These are phyloP conservation scores for Beauveria varroae DNA, from an alignment of 2,329 filamentous ascomycete species.

Conservation along the genomic window DNA sequence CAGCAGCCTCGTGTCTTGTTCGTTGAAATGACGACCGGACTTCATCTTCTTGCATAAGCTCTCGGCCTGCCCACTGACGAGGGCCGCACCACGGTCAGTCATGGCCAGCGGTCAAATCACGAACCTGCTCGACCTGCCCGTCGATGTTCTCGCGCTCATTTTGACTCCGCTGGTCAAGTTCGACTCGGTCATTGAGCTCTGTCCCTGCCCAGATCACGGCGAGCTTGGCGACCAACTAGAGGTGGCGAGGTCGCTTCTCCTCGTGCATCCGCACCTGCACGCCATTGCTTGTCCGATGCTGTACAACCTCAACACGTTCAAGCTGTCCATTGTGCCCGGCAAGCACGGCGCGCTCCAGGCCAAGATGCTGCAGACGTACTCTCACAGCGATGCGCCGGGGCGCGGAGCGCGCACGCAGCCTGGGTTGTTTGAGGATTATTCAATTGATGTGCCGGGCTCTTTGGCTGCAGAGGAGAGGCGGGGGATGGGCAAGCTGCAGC, in stretches of 20 bases:
- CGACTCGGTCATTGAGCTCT: conserved; percentile 19
- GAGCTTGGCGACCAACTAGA: conserved; percentile 12
- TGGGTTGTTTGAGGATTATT: conserved; percentile 1
- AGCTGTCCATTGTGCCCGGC: conserved; percentile 20
- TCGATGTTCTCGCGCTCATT: conserved; percentile 26
- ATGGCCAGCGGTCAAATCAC: conserved; percentile 7
- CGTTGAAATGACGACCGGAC: neutral
- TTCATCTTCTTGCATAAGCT: no score
- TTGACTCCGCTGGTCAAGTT: conserved; percentile 22
- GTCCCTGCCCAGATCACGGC: conserved; percentile 19
- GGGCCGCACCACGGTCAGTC: neutral
- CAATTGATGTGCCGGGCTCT: conserved; percentile 3
- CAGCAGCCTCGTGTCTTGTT: neutral
- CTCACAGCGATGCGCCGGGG: neutral
- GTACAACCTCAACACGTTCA: conserved; percentile 25
- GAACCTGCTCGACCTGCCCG: conserved; percentile 26
- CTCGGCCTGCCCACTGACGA: no score
- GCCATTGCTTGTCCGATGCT: conserved; percentile 25
- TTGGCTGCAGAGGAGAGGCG: conserved; percentile 5
- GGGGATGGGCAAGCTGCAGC: conserved; percentile 7
- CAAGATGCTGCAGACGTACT: conserved; percentile 16
- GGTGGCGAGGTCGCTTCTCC: conserved; percentile 22
- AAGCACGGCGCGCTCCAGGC: conserved; percentile 22
- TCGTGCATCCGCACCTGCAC: conserved; percentile 26
- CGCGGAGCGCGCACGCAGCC: neutral